phyloP scores from a whole-genome alignment of 176 grass and related monocot genomes.

The Tuctoria greenei region DNA sequence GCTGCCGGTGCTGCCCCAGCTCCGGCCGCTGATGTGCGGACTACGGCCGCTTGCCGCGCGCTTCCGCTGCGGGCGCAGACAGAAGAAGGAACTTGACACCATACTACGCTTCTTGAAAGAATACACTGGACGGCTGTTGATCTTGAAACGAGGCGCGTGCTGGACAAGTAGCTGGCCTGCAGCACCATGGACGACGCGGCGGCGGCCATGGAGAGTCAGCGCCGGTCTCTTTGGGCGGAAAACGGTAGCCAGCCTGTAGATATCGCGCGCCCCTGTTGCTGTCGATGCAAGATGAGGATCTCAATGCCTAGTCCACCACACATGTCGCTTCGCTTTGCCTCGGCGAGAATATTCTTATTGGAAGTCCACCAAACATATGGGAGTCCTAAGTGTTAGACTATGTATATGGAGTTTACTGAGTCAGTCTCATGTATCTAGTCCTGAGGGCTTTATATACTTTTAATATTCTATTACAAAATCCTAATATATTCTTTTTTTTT shows the following conservation, averaged over 20 bases:
- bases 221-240: not conserved
- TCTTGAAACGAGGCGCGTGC: not conserved
- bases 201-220: not conserved
- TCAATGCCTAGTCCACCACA: slow-evolving; percentile 23
- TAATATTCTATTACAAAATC: too few relatives aligned
- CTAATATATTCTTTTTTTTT: too few relatives aligned
- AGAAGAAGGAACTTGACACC: not conserved
- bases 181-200: slow-evolving; percentile 19
- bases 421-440: too few relatives aligned
- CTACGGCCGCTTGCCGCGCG: not conserved
- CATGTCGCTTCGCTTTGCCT: not conserved
- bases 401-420: too few relatives aligned
- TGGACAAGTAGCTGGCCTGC: slow-evolving; percentile 9
- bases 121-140: not conserved
- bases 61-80: not conserved
- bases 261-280: slow-evolving; percentile 6
- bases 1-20: not conserved
- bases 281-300: slow-evolving; percentile 10
- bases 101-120: not conserved
- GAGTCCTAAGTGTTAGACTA: too few relatives aligned
- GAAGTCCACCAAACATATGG: too few relatives aligned
- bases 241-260: slow-evolving; percentile 5
- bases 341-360: not conserved
- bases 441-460: too few relatives aligned
- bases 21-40: not conserved